Conservation (phyloP, 495 filamentous ascomycete species). For the Evernia prunastri region DNA sequence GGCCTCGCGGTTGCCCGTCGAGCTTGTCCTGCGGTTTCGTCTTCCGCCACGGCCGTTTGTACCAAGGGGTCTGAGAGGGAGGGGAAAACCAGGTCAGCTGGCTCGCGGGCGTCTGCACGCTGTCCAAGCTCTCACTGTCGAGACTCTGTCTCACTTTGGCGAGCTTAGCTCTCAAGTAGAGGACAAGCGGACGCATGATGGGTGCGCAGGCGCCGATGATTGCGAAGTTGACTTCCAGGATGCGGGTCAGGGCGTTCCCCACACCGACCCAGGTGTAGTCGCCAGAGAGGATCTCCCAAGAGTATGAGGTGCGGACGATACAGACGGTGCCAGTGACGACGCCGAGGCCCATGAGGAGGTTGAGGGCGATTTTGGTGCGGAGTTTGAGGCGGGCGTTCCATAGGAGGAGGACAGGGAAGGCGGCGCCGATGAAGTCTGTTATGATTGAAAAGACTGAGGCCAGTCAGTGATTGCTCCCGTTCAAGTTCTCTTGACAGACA, state of each 20-base stretch:
- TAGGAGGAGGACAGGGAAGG: slow-evolving; percentile 39
- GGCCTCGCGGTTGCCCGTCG: slow-evolving; percentile 6
- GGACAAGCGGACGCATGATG: slow-evolving; percentile 11
- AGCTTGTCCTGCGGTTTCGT: slow-evolving; percentile 7
- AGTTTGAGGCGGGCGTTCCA: slow-evolving; percentile 40
- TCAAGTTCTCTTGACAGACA: neutral
- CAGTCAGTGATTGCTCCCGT: neutral
- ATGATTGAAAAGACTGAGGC: slow-evolving; percentile 35
- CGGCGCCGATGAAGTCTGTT: slow-evolving; percentile 38
- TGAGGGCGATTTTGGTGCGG: slow-evolving; percentile 37
- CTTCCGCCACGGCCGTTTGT: slow-evolving; percentile 8
- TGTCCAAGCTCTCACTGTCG: neutral
- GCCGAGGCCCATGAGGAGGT: slow-evolving; percentile 38
- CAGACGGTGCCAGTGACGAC: slow-evolving; percentile 35
- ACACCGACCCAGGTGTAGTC: slow-evolving; percentile 26
- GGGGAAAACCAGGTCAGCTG: slow-evolving; percentile 15
- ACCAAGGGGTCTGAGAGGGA: slow-evolving; percentile 12
- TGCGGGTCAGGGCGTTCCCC: slow-evolving; percentile 20
- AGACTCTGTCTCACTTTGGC: neutral
- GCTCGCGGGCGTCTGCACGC: neutral
- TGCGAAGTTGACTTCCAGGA: slow-evolving; percentile 18
- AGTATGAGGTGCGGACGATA: slow-evolving; percentile 41
- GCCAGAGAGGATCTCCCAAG: slow-evolving; percentile 28
- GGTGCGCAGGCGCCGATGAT: slow-evolving; percentile 20
- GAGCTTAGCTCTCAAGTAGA: slow-evolving; percentile 7